Evolutionary conservation across 2,329 filamentous ascomycete species (phyloP).

Genomic region (Alternaria burnsii): DNA sequence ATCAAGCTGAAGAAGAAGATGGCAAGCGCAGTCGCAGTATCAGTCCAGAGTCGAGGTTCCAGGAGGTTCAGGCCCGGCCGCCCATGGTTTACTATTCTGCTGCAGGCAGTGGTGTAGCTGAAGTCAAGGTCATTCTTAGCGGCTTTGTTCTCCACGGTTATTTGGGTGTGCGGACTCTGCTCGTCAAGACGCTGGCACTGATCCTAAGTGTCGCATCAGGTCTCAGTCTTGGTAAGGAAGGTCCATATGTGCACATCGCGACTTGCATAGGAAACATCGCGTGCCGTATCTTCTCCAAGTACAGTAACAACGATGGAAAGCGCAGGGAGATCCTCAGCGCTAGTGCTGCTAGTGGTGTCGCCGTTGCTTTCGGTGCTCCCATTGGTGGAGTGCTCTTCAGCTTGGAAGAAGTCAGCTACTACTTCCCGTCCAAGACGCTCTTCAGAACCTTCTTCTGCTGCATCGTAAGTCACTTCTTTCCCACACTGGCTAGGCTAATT

Average conservation of each 20-base stretch:
- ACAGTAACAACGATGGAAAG: conserved; percentile 93
- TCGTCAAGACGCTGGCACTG: conserved; percentile 84
- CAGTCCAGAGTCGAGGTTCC: conserved; percentile 53
- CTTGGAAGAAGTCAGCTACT: conserved; percentile 94
- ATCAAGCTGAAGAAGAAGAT: conserved; percentile 55
- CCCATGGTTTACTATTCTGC: conserved; percentile 96
- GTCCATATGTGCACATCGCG: conserved; percentile 96
- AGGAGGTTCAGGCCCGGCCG: conserved; percentile 56
- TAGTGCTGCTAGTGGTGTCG: conserved; percentile 88
- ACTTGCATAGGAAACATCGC: conserved; percentile 95
- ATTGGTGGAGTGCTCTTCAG: conserved; percentile 91
- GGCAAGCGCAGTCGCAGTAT: conserved; percentile 52
- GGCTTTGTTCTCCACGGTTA: conserved; percentile 98
- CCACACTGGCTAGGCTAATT: conserved; percentile 21
- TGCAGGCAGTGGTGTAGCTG: conserved; percentile 93
- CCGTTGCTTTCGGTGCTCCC: conserved; percentile 92
- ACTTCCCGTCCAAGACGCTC: conserved; percentile 95
- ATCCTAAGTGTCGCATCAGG: conserved; percentile 92
- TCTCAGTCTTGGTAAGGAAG: conserved; percentile 91
- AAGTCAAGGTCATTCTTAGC: conserved; percentile 97
- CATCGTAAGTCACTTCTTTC: conserved; percentile 65
- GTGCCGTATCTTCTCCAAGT: conserved; percentile 93
- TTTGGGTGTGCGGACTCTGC: conserved; percentile 83
- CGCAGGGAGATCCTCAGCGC: conserved; percentile 92
- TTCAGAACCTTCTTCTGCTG: conserved; percentile 99